Evolutionary conservation across 345 rosid species (phyloP), one percentile per base, ranked within the genome.

Genomic region (Hibiscus mutabilis): DNA sequence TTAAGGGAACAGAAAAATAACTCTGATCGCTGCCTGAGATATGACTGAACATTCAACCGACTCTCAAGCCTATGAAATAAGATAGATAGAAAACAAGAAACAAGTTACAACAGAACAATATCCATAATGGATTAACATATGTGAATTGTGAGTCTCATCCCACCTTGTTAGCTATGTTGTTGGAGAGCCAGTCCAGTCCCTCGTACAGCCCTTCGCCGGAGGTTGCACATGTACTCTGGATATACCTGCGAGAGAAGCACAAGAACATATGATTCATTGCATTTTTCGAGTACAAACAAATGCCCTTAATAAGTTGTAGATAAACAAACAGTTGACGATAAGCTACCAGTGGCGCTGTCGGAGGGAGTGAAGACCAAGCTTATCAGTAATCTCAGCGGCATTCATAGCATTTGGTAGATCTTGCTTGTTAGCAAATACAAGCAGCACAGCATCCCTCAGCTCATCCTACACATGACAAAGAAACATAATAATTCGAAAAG

Each of bases 131-230:
- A 14, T n/a, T 11, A 33, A 21, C 24, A 27, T 37, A 8, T 5
- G 57, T 16, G 33, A 58, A 6, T 13, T 57, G 61, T 12, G 21
- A 31, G 60, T 21, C 22, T 29, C 7, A 59, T 33, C 66, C 12
- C 44, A 86, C 90, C 88, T 87, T 89, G 81, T 79, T 82, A 40
- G 87, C 87, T 29, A 87, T 89, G 87, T 89, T 89, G 85, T 84
- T 87, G 80, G 92, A 87, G 16, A 89, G 92, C 96, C 96, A 89
- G 67, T 89, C 96, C 33, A 89, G 82, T 42, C 95, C 95, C 81
- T 87, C 92, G 8, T 89, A 89, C 0, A 89, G 84, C 49, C 96
- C 96, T 82, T 86, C 96, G 63, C 96, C 95, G 5, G 91, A 83
- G 13, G 91, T 88, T 3, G 91, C 93, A 27, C 93, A 88, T 37